Conservation (phyloP, 306 rosid genomes). For the Crotalaria pallida region DNA sequence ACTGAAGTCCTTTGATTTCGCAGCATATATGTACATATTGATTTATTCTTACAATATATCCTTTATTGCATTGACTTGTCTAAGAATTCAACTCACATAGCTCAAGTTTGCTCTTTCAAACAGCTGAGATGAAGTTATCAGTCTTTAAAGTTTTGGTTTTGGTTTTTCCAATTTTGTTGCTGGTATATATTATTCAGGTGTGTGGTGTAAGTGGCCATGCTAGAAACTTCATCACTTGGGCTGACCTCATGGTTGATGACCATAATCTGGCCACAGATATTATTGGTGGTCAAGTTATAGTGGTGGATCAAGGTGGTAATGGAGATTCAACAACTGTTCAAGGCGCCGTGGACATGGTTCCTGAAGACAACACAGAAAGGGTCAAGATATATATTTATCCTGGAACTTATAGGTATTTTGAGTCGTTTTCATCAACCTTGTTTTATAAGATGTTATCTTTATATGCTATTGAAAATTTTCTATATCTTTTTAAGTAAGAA, state of each 20-base stretch:
- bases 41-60: not conserved
- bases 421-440: not conserved
- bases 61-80: not conserved
- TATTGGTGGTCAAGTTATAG: constrained; percentile 28
- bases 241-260: constrained; percentile 46
- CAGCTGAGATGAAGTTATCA: not conserved
- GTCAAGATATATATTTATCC: constrained; percentile 57
- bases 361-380: constrained; percentile 38
- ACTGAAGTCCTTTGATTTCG: not conserved
- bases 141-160: not conserved
- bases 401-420: constrained; percentile 55
- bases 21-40: not conserved
- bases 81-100: not conserved
- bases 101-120: not conserved
- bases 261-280: not conserved
- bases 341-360: constrained; percentile 68
- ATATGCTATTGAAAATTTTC: not conserved
- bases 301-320: constrained; percentile 47
- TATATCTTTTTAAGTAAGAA: not conserved
- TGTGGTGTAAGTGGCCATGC: not conserved
- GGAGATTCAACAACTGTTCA: constrained; percentile 71
- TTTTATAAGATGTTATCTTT: not conserved
- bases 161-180: not conserved
- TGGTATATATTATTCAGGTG: constrained; percentile 15
- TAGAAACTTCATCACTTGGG: constrained; percentile 50